phyloP scores from a whole-genome alignment of 169 alveolate species.

The Plasmodium yoelii region DNA sequence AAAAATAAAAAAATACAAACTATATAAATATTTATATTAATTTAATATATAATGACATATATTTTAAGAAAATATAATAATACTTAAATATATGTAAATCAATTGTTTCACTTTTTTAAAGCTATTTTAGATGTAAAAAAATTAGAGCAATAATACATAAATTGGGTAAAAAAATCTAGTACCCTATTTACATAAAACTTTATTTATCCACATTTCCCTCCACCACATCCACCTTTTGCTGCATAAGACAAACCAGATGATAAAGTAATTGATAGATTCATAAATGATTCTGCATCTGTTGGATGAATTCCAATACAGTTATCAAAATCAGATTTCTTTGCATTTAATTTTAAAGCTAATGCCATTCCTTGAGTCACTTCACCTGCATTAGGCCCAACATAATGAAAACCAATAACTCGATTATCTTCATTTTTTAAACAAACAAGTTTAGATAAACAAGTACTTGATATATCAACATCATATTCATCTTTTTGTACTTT shows the following conservation, averaged over 20 bases:
- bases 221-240: slow-evolving; percentile 97
- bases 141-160: too few species aligned
- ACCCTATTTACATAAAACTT: too few species aligned
- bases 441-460: slow-evolving; percentile 93
- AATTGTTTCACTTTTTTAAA: too few species aligned
- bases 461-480: slow-evolving; percentile 87
- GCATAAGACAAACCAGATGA: slow-evolving; percentile 91
- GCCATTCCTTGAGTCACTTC: slow-evolving; percentile 98
- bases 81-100: too few species aligned
- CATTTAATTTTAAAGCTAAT: slow-evolving; percentile 95
- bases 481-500: slow-evolving; percentile 79
- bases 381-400: slow-evolving; percentile 98
- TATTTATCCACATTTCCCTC: slow-evolving; percentile 92
- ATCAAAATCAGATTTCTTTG: slow-evolving; percentile 93
- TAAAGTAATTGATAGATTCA: slow-evolving; percentile 87
- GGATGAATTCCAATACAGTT: slow-evolving; percentile 97
- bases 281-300: slow-evolving; percentile 96
- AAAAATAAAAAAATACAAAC: too few species aligned
- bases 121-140: too few species aligned
- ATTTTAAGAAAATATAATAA: too few species aligned
- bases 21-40: too few species aligned
- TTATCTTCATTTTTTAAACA: slow-evolving; percentile 91
- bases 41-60: too few species aligned
- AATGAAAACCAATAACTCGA: slow-evolving; percentile 97
- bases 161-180: too few species aligned